Evolutionary conservation across 164 flowering plant species (phyloP), one percentile per base, ranked within the genome.

Genomic region (Tinospora cordifolia): DNA sequence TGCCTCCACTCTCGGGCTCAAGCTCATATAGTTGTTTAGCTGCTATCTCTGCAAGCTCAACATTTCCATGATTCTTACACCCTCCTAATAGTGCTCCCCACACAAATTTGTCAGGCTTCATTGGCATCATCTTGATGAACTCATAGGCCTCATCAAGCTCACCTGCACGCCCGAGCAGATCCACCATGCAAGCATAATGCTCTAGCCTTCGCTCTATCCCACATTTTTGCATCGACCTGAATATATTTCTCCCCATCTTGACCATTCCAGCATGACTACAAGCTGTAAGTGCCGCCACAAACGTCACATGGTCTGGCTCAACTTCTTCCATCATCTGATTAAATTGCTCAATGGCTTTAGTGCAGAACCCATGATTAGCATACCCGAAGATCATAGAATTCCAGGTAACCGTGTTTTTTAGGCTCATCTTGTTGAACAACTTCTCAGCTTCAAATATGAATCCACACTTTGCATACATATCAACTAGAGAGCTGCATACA

Each of bases 51-150:
- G 89, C 97, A 13, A 93, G 84, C 27, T 87, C 89, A n/a, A 90
- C 75, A 69, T 88, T 79, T 26, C 90, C 89, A 79, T 88, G 87
- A 40, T 62, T 85, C 77, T 82, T 83, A 75, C 97, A 91, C 4
- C 93, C 93, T 24, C 95, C 96, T 49, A 91, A 74, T 40, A 91
- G 73, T 44, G 97, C 93, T 49, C 96, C 96, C 98, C 97, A 94
- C 9, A 90, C 96, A 78, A 85, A 89, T 39, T 78, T 72, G 76
- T 94, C 92, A 6, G 96, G 93, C 63, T 85, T 79, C 0, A 88
- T 27, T 0, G 92, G 87, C 97, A 93, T 91, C 17, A 51, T 44
- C 73, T 80, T 79, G 21, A 93, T 86, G 62, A 87, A 57, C 30
- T 83, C 83, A 77, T 87, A 81, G 30, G 97, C 98, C 63, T 89